Conservation (phyloP, 2,329 filamentous ascomycete genomes). For the Paraconiothyrium sp. region DNA sequence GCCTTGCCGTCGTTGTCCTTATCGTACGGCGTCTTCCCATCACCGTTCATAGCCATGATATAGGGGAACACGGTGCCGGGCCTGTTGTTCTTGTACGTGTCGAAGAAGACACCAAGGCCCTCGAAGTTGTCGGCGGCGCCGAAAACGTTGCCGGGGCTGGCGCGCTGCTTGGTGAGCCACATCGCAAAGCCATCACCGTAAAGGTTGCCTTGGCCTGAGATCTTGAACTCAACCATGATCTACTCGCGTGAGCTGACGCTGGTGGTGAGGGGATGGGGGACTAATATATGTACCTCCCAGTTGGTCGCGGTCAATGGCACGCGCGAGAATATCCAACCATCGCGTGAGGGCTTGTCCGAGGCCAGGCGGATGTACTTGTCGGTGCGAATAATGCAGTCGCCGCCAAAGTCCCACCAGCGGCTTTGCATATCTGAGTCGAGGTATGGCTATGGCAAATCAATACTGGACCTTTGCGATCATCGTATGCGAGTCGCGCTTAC, state of each 20-base stretch:
- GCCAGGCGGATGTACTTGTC: conserved; percentile 90
- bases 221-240: conserved; percentile 94
- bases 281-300: conserved; percentile 73
- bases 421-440: conserved; percentile 98
- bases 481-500: conserved; percentile 61
- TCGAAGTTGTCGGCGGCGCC: conserved; percentile 89
- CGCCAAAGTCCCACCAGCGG: conserved; percentile 99
- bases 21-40: conserved; percentile 89
- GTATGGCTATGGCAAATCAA: conserved; percentile 73
- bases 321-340: conserved; percentile 92
- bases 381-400: conserved; percentile 84
- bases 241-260: conserved; percentile 48
- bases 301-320: conserved; percentile 97
- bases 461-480: conserved; percentile 3
- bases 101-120: conserved; percentile 93
- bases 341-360: conserved; percentile 87
- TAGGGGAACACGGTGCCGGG: conserved; percentile 96
- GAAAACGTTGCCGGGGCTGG: conserved; percentile 82
- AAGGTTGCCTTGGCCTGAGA: conserved; percentile 86
- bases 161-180: conserved; percentile 97
- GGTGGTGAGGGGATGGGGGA: background rate
- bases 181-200: conserved; percentile 97
- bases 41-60: conserved; percentile 97
- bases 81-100: conserved; percentile 99
- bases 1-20: conserved; percentile 94